A percentile compares a stretch with the other conserved stretches of the same genome.
Evolutionary conservation across 768 basidiomycete species (phyloP).

Genomic region (Lyophyllum decastes): DNA sequence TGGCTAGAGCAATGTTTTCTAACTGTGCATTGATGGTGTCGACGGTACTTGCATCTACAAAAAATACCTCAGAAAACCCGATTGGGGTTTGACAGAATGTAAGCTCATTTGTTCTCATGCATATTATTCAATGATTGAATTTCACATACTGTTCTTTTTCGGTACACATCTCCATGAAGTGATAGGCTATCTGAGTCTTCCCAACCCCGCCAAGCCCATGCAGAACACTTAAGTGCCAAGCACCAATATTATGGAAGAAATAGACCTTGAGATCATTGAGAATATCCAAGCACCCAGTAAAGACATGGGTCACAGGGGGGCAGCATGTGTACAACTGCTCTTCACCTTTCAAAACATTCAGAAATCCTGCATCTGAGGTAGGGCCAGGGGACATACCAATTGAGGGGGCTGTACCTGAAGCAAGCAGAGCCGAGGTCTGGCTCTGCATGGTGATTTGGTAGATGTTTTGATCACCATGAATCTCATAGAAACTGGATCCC

Average conservation of each 20-base stretch:
- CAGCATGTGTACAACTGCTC: not conserved
- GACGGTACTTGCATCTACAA: no score
- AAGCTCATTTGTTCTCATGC: no score
- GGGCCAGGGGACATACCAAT: no score
- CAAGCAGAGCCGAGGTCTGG: no score
- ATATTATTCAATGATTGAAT: no score
- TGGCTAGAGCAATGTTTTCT: not conserved
- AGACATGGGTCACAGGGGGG: not conserved
- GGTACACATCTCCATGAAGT: not conserved
- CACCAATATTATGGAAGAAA: not conserved
- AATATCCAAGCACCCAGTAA: not conserved
- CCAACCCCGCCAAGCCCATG: not conserved
- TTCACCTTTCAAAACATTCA: no score
- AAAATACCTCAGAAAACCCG: not conserved
- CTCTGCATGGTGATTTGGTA: no score
- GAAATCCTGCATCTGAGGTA: no score
- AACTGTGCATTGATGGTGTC: not conserved
- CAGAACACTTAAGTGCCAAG: not conserved
- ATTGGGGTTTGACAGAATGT: not conserved
- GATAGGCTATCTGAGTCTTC: no score
- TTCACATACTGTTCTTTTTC: not conserved
- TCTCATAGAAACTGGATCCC: no score
- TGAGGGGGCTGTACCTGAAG: no score
- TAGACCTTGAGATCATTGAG: not conserved
- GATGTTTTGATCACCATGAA: no score